These are phyloP conservation scores for Silene latifolia DNA, from an alignment of 148 eudicot species.

Conservation along the genomic window DNA sequence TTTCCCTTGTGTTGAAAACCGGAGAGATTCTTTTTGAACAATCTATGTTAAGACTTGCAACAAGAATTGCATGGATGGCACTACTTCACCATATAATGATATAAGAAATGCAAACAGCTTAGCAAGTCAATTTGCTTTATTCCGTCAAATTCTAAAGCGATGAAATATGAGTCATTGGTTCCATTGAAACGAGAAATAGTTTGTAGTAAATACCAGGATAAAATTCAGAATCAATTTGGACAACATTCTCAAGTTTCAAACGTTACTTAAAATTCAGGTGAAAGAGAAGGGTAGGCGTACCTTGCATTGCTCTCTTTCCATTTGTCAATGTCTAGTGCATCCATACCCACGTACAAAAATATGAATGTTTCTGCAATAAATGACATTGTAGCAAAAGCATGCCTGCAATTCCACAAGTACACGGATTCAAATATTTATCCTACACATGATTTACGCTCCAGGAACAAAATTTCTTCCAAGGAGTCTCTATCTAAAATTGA, in stretches of 20 bases:
- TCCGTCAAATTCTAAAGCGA: no score
- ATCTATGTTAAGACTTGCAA: neutral
- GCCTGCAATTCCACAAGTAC: slow-evolving; percentile 42
- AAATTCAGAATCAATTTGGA: neutral
- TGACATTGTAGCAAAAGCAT: slow-evolving; percentile 79
- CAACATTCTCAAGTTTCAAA: neutral
- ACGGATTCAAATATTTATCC: neutral
- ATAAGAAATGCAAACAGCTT: no score
- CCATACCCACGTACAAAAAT: slow-evolving; percentile 91
- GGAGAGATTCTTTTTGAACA: neutral
- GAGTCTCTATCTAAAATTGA: neutral
- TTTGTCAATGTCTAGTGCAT: slow-evolving; percentile 79
- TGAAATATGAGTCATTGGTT: no score
- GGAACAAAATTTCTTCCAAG: neutral
- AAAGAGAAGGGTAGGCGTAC: slow-evolving; percentile 29
- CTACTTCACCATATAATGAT: no score
- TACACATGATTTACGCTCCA: neutral
- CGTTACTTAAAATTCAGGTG: neutral
- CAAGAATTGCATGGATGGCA: neutral
- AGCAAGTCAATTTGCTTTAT: no score
- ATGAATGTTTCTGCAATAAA: slow-evolving; percentile 86
- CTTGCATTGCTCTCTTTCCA: slow-evolving; percentile 64
- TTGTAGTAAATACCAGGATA: neutral
- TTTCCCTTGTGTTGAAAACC: neutral
- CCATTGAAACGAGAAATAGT: no score